A percentile compares a stretch with the other conserved stretches of the same genome.
Evolutionary conservation across 257 asterid species (phyloP).

Genomic region (Scutellaria minor): DNA sequence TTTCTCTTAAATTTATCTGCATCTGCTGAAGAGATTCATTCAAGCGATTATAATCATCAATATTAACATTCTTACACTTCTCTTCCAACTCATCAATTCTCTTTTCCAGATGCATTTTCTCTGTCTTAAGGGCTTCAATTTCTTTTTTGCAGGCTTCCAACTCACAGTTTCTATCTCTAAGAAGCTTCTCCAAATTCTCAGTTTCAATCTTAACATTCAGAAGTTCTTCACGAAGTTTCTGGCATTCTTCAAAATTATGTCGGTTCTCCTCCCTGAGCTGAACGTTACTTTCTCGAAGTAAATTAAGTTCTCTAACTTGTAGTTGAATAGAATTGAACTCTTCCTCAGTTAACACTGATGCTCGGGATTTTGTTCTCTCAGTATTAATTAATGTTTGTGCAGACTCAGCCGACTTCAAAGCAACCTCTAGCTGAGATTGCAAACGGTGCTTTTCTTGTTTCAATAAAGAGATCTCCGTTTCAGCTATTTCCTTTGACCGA

Average conservation of each 20-base stretch:
- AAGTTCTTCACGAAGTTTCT: constrained; percentile 78
- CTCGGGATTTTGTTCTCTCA: constrained; percentile 67
- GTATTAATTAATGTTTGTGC: constrained; percentile 72
- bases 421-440: constrained; percentile 87
- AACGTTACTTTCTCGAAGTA: constrained; percentile 92
- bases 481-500: constrained; percentile 88
- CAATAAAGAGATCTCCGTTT: constrained; percentile 86
- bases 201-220: constrained; percentile 60
- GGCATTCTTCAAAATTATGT: constrained; percentile 89
- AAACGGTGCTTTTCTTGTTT: constrained; percentile 83
- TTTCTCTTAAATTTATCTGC: constrained; percentile 64
- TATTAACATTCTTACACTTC: constrained; percentile 62
- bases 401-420: constrained; percentile 73
- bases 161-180: constrained; percentile 56
- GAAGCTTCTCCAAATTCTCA: constrained; percentile 61
- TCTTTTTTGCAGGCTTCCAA: constrained; percentile 69
- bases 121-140: constrained; percentile 51
- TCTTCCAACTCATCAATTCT: constrained; percentile 75
- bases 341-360: constrained; percentile 66
- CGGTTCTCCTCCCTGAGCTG: constrained; percentile 94
- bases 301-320: constrained; percentile 83
- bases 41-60: constrained; percentile 68
- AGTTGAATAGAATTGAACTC: constrained; percentile 79
- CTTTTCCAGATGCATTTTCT: constrained; percentile 61
- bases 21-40: constrained; percentile 68